Evolutionary conservation across 345 rosid species (phyloP).

Genomic region (Brassica nigra): DNA sequence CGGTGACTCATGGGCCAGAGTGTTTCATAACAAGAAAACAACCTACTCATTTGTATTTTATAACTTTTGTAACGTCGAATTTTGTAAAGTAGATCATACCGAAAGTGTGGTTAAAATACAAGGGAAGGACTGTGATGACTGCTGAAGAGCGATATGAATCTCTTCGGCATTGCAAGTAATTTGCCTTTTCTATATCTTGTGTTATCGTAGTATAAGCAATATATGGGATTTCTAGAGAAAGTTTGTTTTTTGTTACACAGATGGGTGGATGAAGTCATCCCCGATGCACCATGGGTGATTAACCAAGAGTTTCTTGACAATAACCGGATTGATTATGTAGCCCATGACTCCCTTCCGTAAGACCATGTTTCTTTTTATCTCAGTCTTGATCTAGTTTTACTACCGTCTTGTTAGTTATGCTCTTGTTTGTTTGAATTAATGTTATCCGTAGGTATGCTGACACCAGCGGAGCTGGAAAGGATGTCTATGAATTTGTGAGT

Average conservation of each 20-base stretch:
- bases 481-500: slow-evolving; percentile 58
- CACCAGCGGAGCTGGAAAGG: no score
- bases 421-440: background rate
- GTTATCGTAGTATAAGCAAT: background rate
- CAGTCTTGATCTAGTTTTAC: background rate
- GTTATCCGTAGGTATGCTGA: no score
- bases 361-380: slow-evolving; percentile 8
- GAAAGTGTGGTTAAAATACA: background rate
- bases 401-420: background rate
- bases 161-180: slow-evolving; percentile 93
- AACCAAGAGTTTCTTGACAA: slow-evolving; percentile 72
- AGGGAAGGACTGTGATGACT: slow-evolving; percentile 86
- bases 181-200: background rate
- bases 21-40: slow-evolving; percentile 33
- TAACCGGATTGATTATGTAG: slow-evolving; percentile 72
- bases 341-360: slow-evolving; percentile 47
- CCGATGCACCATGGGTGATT: slow-evolving; percentile 52
- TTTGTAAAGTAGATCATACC: slow-evolving; percentile 23
- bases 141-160: slow-evolving; percentile 45
- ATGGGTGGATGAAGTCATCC: slow-evolving; percentile 96
- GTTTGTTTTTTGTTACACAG: slow-evolving; percentile 39
- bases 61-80: slow-evolving; percentile 1
- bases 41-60: background rate
- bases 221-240: background rate
- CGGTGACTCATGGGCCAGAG: slow-evolving; percentile 26